These are phyloP conservation scores for Polygonum maritimum DNA, from an alignment of 148 eudicot genomes.

Conservation along the genomic window DNA sequence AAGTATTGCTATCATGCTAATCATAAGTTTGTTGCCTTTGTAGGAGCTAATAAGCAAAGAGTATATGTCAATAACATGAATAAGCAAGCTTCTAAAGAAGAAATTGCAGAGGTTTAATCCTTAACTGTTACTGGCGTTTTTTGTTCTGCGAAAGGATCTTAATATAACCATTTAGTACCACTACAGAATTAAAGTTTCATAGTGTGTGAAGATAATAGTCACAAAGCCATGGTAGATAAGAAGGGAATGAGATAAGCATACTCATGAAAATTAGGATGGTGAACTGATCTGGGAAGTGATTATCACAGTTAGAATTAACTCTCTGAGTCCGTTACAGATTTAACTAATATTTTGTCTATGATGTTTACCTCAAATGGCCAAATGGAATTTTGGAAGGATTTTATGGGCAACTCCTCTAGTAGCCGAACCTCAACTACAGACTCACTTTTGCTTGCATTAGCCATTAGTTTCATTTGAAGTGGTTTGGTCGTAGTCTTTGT, in stretches of 20 bases:
- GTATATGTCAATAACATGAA: conserved; percentile 75
- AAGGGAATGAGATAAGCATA: background rate
- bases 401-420: background rate
- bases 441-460: conserved; percentile 1
- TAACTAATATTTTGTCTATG: background rate
- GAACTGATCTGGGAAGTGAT: background rate
- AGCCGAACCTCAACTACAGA: background rate
- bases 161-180: background rate
- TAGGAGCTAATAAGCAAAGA: conserved; percentile 24
- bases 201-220: background rate
- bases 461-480: background rate
- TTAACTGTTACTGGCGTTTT: conserved; percentile 9
- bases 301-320: background rate
- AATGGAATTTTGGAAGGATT: background rate
- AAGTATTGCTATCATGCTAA: background rate
- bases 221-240: background rate
- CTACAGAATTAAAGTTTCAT: background rate
- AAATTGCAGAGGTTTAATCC: conserved; percentile 54
- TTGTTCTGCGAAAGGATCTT: background rate
- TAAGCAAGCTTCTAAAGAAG: conserved; percentile 59
- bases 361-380: background rate
- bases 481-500: background rate
- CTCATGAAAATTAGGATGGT: background rate
- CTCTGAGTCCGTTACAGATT: background rate
- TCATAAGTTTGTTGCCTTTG: conserved; percentile 14